Conservation (phyloP, 1,139 yeast species). For the Sugiyamaella xylanicola region DNA sequence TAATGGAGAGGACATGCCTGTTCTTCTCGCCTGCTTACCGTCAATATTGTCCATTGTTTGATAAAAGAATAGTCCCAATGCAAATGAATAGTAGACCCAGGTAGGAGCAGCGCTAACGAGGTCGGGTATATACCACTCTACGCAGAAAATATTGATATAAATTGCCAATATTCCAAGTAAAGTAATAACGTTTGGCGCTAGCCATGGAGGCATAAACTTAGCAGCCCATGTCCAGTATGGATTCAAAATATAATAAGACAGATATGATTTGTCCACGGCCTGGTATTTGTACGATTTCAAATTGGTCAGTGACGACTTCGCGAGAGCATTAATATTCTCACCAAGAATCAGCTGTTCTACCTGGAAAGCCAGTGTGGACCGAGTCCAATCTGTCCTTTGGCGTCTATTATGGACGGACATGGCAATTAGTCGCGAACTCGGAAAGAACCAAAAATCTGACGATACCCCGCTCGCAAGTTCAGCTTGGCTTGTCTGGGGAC, state of each 20-base stretch:
- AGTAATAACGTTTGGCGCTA: conserved; percentile 80
- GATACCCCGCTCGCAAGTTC: too few relatives aligned
- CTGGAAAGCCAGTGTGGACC: conserved; percentile 24
- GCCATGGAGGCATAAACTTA: conserved; percentile 64
- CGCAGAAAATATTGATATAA: conserved; percentile 54
- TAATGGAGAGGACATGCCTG: conserved; percentile 75
- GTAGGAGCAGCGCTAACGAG: conserved; percentile 56
- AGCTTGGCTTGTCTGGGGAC: too few relatives aligned
- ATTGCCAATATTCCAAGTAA: conserved; percentile 65
- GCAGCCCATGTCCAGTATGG: conserved; percentile 74
- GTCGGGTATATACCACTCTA: conserved; percentile 63
- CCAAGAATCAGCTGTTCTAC: conserved; percentile 26
- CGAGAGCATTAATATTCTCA: conserved; percentile 32
- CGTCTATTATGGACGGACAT: neutral
- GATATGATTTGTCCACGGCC: conserved; percentile 68
- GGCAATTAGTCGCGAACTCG: neutral
- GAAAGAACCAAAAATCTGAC: too few relatives aligned
- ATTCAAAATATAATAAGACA: conserved; percentile 64
- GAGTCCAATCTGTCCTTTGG: conserved; percentile 12
- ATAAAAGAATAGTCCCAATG: conserved; percentile 70
- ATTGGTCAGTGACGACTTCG: conserved; percentile 31
- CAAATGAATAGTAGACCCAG: conserved; percentile 69
- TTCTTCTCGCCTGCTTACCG: conserved; percentile 78
- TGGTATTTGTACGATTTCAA: conserved; percentile 35
- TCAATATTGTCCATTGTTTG: conserved; percentile 86